Conservation (phyloP, 768 basidiomycete species). For the Tephrocybe sp. region DNA sequence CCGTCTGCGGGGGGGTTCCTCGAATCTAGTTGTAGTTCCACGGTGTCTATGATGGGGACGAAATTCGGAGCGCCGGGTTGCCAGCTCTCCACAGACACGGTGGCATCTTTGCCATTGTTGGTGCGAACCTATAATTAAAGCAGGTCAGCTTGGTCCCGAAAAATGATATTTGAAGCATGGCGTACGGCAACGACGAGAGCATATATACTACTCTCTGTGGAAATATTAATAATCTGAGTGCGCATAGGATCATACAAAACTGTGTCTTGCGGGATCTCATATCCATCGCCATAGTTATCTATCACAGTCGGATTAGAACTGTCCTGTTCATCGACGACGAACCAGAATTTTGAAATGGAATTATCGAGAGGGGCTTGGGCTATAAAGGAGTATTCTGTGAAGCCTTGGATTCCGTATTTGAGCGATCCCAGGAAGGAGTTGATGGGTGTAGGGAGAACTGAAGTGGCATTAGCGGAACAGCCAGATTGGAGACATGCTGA, state of each 20-base stretch:
- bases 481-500: too few species aligned
- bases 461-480: not conserved
- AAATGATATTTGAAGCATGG: not conserved
- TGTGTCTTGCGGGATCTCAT: not conserved
- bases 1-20: not conserved
- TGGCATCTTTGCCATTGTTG: not conserved
- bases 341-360: constrained; percentile 3
- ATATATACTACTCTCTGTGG: not conserved
- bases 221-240: too few species aligned
- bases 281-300: not conserved
- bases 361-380: not conserved
- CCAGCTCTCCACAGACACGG: constrained; percentile 1
- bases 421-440: not conserved
- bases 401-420: too few species aligned
- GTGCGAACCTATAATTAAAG: not conserved
- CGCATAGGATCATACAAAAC: not conserved
- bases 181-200: too few species aligned
- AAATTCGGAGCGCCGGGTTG: not conserved
- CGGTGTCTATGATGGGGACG: not conserved
- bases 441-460: not conserved
- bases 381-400: not conserved
- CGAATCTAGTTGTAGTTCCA: not conserved
- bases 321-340: not conserved
- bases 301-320: not conserved
- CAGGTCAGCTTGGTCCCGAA: too few species aligned